Percentiles rank a stretch among this genome's conserved stretches.
phyloP scores from a whole-genome alignment of 208 protist species.

The Wallacemonas sp. region DNA sequence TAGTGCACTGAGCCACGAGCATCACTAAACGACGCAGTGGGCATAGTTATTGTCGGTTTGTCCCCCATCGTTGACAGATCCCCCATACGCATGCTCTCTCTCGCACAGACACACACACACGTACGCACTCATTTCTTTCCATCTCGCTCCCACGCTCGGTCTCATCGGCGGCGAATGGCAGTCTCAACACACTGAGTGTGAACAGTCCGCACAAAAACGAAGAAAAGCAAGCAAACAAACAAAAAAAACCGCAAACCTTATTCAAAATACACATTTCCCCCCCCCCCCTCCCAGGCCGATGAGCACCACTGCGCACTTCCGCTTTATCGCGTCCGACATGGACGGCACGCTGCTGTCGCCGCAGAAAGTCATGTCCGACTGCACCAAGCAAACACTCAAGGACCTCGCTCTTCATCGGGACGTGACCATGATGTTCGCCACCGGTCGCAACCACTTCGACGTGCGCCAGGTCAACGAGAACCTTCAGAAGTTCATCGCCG shows the following conservation, averaged over 20 bases:
- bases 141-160: background rate
- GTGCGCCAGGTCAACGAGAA: conserved; percentile 37
- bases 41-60: too few relatives aligned
- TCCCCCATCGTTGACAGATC: too few relatives aligned
- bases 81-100: too few relatives aligned
- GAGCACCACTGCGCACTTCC: conserved; percentile 8
- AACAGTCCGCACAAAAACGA: too few relatives aligned
- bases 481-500: conserved; percentile 29
- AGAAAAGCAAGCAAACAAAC: background rate
- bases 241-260: background rate
- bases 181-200: too few relatives aligned
- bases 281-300: background rate
- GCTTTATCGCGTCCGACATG: conserved; percentile 52
- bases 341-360: conserved; percentile 57
- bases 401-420: conserved; percentile 28
- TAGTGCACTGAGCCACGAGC: too few relatives aligned
- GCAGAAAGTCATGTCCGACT: conserved; percentile 31
- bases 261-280: background rate
- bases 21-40: too few relatives aligned
- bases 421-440: conserved; percentile 44
- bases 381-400: conserved; percentile 45
- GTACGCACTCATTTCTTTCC: too few relatives aligned
- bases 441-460: conserved; percentile 45
- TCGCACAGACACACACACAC: too few relatives aligned
- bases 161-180: too few relatives aligned